Base-by-base conservation (phyloP, 176 grass and related monocot species). In the Neostapfia colusana region DNA sequence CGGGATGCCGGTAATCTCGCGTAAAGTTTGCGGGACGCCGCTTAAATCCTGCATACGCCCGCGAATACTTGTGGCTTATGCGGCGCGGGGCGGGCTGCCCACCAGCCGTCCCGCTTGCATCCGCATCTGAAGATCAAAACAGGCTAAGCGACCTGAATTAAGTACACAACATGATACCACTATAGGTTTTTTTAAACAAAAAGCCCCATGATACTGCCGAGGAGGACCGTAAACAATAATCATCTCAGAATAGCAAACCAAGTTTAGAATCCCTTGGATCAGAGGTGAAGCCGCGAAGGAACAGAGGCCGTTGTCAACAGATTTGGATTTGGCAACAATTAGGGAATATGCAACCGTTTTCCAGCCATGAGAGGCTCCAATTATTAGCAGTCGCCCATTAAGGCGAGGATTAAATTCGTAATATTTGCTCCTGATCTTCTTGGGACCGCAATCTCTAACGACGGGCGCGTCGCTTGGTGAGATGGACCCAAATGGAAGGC, bases 331-430 rank as follows among this genome's bases (percentile, higher is more conserved):
- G 69, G 79, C 46, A 21, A 56, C 17, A 65, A 17, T 35, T 42
- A 81, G 48, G 2, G 16, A 15, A 67, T 54, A 26, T 14, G 9
- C 67, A 21, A 20, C 56, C 41, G 2, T 38, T 20, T 7, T 35
- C 18, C 25, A 60, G 58, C 46, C 38, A 58, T 57, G 37, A 35
- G 23, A 26, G 78, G 28, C 31, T 40, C 42, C 57, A 64, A 64
- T 69, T 72, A 64, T 69, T 72, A 73, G 46, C 59, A 64, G 73
- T 81, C 72, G 5, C 15, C 0, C 63, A 58, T 61, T 75, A 83
- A 69, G 27, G 27, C 13, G 10, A 0, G 10, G 65, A 69, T 69
- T 76, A 2, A 77, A 69, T 83, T 60, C 31, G 21, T 60, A 69
- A 77, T 69, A 50, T 62, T 62, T 51, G 21, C 23, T 3, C 17